These are phyloP conservation scores for Gynandropsis gynandra DNA, from an alignment of 345 rosid genomes.

Conservation along the genomic window DNA sequence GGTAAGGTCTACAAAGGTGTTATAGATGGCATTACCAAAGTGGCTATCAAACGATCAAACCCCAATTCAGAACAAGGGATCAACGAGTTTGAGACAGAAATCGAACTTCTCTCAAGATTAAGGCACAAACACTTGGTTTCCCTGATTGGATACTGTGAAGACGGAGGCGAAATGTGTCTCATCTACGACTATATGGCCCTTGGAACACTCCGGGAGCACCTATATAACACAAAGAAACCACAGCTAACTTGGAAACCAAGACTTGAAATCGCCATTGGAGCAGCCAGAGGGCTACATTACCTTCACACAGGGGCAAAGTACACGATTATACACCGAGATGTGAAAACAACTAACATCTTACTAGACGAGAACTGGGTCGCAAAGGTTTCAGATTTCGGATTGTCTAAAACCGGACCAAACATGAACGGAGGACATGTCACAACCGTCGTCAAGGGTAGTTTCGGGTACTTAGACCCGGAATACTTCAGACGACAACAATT, in stretches of 20 bases:
- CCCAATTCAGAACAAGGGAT: conserved; percentile 79
- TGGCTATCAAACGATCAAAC: conserved; percentile 70
- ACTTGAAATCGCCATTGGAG: conserved; percentile 66
- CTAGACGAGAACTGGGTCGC: conserved; percentile 82
- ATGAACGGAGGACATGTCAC: conserved; percentile 56
- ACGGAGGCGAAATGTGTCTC: conserved; percentile 72
- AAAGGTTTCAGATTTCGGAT: conserved; percentile 76
- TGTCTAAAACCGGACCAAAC: conserved; percentile 68
- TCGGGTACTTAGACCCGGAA: conserved; percentile 86
- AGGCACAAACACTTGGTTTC: conserved; percentile 90
- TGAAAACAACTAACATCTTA: conserved; percentile 85
- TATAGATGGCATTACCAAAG: conserved; percentile 44
- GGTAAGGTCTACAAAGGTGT: conserved; percentile 85
- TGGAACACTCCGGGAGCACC: conserved; percentile 63
- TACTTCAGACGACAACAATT: conserved; percentile 76
- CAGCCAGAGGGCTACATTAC: conserved; percentile 82
- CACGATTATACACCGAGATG: conserved; percentile 90
- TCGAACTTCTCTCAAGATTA: conserved; percentile 76
- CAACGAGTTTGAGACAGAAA: conserved; percentile 71
- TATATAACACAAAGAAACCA: conserved; percentile 48
- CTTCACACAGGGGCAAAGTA: conserved; percentile 86
- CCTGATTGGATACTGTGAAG: conserved; percentile 78
- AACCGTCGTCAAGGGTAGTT: conserved; percentile 75
- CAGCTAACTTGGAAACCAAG: conserved; percentile 64
- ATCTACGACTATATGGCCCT: conserved; percentile 77